Base-by-base conservation (phyloP, 1,139 yeast species). In the Kodamaea alishanica region DNA sequence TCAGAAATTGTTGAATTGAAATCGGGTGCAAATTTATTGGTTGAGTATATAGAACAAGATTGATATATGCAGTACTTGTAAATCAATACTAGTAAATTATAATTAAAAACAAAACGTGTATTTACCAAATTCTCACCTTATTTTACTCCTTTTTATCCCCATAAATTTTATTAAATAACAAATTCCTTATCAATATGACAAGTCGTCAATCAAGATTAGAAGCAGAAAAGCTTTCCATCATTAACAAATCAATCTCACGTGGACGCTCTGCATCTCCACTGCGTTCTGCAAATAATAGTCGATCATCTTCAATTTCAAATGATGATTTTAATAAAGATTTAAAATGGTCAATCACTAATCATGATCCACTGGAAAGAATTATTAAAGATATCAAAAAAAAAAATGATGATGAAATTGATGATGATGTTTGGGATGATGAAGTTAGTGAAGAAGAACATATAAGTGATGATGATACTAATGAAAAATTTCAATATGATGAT, bases 361-460 rank as follows among this genome's bases (percentile, higher is more conserved):
- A 69, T 43, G 85, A 81, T 48, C 87, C 87, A 0, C 78, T 77
- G 55, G 81, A 77, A 42, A 58, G 86, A 43, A 54, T 79, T 38
- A 42, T 37, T 27, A 41, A 39, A 8, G 40, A 39, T 20, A 37
- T 44, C 20, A 33, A 39, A 29, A 52, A 49, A 15, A 46, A 47
- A 30, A 48, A 45, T 12, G 55, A 51, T 3, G 53, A 46, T 24
- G 56, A 47, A 12, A 56, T 52, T 28, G 55, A 49, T 6, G 56
- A 49, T 23, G 61, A 52, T 9, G 44, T 56, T 28, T 64, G 70
- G 58, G 74, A 68, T 34, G 66, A 65, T 29, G 75, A 70, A 40
- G 66, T 63, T 5, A 75, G 83, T 51, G 88, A 81, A 42, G 86
- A 81, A 50, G 86, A 81, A 50, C 81, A 78, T 46, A 67, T 80